A percentile compares a stretch with the other conserved stretches of the same genome.
phyloP scores from a whole-genome alignment of 2,329 filamentous ascomycete genomes.

The Ampelomyces quisqualis region DNA sequence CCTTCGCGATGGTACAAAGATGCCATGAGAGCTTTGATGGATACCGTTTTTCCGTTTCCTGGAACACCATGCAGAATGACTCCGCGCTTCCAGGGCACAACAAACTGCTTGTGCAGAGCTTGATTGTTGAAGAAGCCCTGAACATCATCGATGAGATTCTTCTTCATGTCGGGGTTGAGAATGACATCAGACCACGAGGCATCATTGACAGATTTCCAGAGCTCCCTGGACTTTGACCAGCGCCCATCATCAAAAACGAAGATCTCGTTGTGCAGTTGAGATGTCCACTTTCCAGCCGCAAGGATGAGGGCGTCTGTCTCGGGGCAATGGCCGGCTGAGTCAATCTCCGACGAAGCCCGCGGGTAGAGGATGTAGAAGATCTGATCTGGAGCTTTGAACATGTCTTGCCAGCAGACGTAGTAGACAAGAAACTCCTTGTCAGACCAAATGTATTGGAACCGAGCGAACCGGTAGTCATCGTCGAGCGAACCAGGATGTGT shows the following conservation, averaged over 20 bases:
- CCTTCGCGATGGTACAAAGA: constrained; percentile 54
- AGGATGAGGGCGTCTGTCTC: constrained; percentile 54
- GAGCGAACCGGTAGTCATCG: constrained; percentile 27
- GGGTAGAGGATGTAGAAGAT: constrained; percentile 26
- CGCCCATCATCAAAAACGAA: constrained; percentile 63
- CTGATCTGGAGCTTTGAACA: constrained; percentile 23
- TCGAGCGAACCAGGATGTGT: constrained; percentile 20
- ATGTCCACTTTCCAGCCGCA: constrained; percentile 56
- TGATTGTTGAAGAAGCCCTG: constrained; percentile 53
- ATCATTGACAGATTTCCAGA: constrained; percentile 52
- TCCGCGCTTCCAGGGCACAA: constrained; percentile 53
- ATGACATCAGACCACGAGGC: constrained; percentile 66
- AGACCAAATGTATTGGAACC: constrained; percentile 35
- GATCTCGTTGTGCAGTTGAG: constrained; percentile 61
- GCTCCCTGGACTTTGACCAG: constrained; percentile 62
- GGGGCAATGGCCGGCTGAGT: constrained; percentile 20
- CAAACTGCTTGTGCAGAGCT: constrained; percentile 46
- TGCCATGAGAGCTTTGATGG: constrained; percentile 68
- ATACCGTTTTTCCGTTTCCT: constrained; percentile 68
- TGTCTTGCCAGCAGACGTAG: constrained; percentile 30
- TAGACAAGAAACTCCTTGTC: constrained; percentile 31
- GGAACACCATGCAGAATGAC: constrained; percentile 56
- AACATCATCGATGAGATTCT: constrained; percentile 62
- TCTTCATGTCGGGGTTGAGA: constrained; percentile 63
- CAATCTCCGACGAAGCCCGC: constrained; percentile 9